Percentiles rank a stretch among this genome's conserved stretches.
phyloP scores from a whole-genome alignment of 1,284 basidiomycete genomes.

The Mycena sp. region DNA sequence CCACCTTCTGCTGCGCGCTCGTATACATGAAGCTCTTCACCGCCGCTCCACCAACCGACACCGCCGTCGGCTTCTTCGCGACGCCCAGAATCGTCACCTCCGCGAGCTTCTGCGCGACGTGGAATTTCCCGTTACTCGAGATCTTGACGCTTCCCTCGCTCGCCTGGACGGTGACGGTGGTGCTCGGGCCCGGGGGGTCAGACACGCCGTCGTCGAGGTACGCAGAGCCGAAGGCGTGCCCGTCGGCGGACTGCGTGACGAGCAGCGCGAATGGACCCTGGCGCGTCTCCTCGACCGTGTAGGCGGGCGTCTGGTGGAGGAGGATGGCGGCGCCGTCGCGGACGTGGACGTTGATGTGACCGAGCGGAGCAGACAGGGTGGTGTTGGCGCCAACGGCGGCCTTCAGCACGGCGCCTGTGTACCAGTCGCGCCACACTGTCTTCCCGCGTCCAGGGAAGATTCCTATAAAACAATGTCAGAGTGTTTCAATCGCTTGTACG shows the following conservation, averaged over 20 bases:
- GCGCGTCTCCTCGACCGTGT: conserved; percentile 68
- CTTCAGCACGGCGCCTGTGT: conserved; percentile 66
- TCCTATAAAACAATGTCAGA: conserved; percentile 43
- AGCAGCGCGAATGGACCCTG: conserved; percentile 64
- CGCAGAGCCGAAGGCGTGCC: conserved; percentile 61
- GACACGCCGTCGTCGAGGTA: conserved; percentile 75
- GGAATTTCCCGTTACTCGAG: conserved; percentile 52
- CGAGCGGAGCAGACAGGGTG: conserved; percentile 65
- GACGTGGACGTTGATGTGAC: conserved; percentile 77
- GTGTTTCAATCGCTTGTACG: neutral
- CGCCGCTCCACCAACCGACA: conserved; percentile 43
- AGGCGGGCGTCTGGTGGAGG: conserved; percentile 62
- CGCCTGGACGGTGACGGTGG: conserved; percentile 53
- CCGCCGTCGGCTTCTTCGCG: conserved; percentile 41
- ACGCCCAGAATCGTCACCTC: conserved; percentile 62
- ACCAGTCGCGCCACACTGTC: conserved; percentile 80
- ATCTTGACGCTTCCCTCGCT: conserved; percentile 45
- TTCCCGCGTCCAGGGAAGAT: conserved; percentile 70
- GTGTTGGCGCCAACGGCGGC: conserved; percentile 49
- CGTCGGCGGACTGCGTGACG: conserved; percentile 57
- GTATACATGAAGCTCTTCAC: conserved; percentile 48
- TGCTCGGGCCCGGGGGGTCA: conserved; percentile 59
- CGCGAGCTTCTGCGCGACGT: conserved; percentile 52
- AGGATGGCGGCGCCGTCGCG: conserved; percentile 68
- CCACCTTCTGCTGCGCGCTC: conserved; percentile 43